These are phyloP conservation scores for Coffea canephora DNA, from an alignment of 257 asterid species.

Conservation along the genomic window DNA sequence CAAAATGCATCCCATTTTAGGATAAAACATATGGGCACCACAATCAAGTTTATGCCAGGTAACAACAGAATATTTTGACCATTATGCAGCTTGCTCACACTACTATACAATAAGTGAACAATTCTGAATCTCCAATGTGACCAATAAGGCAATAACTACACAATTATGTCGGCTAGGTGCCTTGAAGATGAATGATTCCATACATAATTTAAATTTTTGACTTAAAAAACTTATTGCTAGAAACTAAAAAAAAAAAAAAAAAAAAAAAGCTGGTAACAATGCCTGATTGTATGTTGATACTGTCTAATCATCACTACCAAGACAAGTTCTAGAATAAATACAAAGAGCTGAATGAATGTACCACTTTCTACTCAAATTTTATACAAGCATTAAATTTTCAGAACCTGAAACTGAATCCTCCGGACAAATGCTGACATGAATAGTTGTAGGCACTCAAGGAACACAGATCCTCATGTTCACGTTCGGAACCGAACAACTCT, in stretches of 20 bases:
- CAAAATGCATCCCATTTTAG: too few species aligned
- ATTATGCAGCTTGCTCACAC: neutral
- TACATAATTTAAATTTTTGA: neutral
- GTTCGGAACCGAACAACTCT: slow-evolving; percentile 5
- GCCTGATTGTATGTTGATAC: neutral
- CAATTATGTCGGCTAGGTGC: slow-evolving; percentile 2
- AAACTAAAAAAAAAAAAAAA: neutral
- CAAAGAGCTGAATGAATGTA: neutral
- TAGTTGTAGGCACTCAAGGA: neutral
- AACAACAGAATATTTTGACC: neutral
- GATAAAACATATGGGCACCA: too few species aligned
- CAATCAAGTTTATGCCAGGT: neutral
- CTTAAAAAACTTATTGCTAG: slow-evolving; percentile 7
- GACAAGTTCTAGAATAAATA: neutral
- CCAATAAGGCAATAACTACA: slow-evolving; percentile 1
- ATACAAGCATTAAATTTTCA: slow-evolving; percentile 7
- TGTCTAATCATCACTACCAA: slow-evolving; percentile 5
- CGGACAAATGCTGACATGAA: neutral
- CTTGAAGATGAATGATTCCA: slow-evolving; percentile 9
- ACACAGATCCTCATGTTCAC: neutral
- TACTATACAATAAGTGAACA: neutral
- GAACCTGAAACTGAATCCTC: slow-evolving; percentile 5
- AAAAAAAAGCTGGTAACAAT: neutral
- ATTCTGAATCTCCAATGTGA: neutral
- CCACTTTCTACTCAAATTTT: neutral